Evolutionary conservation across 2,329 filamentous ascomycete species (phyloP), one percentile per base, ranked within the genome.

Genomic region (Helotiales sp.): DNA sequence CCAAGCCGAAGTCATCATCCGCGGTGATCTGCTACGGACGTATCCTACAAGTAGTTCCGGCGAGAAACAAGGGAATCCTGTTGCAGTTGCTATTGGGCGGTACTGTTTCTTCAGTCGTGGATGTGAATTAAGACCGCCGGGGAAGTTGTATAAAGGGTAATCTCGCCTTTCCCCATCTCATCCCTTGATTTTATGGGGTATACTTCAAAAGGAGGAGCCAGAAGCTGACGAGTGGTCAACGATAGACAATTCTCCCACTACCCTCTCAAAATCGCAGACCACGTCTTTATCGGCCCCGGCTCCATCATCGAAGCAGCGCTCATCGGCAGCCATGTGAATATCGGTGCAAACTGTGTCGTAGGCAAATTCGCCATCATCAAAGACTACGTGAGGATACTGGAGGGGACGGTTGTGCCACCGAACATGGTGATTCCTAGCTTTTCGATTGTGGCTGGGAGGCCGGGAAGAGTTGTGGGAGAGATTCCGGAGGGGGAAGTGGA

Each of bases 391-490:
- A 88, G 89, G 72, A 85, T 99, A 38, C 76, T 98, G 64, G 91
- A 96, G 59, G 89, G 89, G 29, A 85, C 90, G 0, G 87, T 97
- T 3, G 83, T 99, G 5, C 90, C 95, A 2, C 80, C 89, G 0
- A 89, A 91, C 60, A 96, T 96, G 87, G 91, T 98, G 24, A 89
- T 98, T 55, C 92, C 93, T 1, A 93, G 91, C 70, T 96, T 95
- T 72, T 93, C 88, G 55, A 84, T 98, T 55, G 92, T 99, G n/a
- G 93, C 88, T 0, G 92, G 92, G 0, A 79, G 84, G 69, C 92
- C 92, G 1, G 92, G 87, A 0, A 80, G 88, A 55, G 88, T 96
- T 48, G 82, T 96, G 3, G 91, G 90, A 1, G 91, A 96, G 75
- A 81, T 96, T 2, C 85, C 86, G 0, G 88, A 91, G 70, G 89